Evolutionary conservation across 768 basidiomycete genomes (phyloP).

Genomic region (Russula brevipes): DNA sequence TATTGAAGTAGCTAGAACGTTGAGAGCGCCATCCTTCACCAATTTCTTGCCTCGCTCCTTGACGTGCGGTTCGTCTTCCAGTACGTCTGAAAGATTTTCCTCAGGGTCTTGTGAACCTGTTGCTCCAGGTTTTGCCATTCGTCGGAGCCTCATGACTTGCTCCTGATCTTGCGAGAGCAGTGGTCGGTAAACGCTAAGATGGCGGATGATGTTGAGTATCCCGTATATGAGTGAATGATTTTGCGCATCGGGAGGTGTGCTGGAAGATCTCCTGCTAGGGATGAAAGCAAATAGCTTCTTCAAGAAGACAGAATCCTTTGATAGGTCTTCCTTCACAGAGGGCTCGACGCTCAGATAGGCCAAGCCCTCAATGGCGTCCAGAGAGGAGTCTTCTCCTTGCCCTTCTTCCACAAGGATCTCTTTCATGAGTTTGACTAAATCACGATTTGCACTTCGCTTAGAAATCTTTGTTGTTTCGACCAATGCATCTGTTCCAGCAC

Average conservation of each 20-base stretch:
- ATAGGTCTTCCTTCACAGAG: constrained; percentile 53
- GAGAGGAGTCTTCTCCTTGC: constrained; percentile 33
- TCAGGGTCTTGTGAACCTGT: constrained; percentile 19
- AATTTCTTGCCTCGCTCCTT: constrained; percentile 52
- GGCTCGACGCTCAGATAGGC: constrained; percentile 68
- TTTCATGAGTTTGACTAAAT: constrained; percentile 31
- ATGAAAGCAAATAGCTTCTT: constrained; percentile 37
- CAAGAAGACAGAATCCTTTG: constrained; percentile 48
- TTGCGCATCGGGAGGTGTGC: constrained; percentile 26
- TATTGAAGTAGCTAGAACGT: constrained; percentile 54
- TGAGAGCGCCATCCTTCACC: constrained; percentile 57
- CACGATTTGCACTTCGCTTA: constrained; percentile 7
- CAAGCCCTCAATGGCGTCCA: constrained; percentile 75
- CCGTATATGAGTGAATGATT: constrained; percentile 69
- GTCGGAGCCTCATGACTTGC: constrained; percentile 73
- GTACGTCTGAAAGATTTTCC: constrained; percentile 18
- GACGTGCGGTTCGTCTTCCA: constrained; percentile 68
- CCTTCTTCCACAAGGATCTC: constrained; percentile 19
- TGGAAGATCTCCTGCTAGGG: constrained; percentile 22
- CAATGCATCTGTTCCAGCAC: constrained; percentile 43
- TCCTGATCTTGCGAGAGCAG: constrained; percentile 73
- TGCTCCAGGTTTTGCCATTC: constrained; percentile 51
- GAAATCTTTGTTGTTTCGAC: constrained; percentile 15
- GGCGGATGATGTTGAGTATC: constrained; percentile 65
- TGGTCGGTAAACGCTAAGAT: constrained; percentile 67